Percentiles rank a stretch among this genome's conserved stretches.
These are phyloP conservation scores for Teratosphaeria gauchensis DNA, from an alignment of 2,329 filamentous ascomycete species.

Conservation along the genomic window DNA sequence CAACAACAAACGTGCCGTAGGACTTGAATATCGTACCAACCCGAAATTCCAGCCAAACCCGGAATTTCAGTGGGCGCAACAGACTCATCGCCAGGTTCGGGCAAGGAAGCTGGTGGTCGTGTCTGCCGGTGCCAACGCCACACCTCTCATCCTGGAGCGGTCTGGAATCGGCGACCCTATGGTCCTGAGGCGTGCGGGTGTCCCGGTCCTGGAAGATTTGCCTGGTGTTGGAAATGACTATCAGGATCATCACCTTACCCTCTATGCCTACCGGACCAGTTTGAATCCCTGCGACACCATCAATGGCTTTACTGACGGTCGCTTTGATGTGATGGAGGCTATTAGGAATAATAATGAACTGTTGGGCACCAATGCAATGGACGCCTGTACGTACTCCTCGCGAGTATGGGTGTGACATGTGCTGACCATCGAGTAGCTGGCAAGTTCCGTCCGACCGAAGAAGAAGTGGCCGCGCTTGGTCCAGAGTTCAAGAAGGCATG, in stretches of 20 bases:
- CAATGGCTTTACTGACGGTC: constrained; percentile 44
- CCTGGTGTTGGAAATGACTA: constrained; percentile 46
- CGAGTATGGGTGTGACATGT: not conserved
- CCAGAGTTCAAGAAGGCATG: constrained; percentile 45
- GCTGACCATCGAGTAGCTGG: constrained; percentile 20
- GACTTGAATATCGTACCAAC: constrained; percentile 46
- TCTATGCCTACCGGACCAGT: constrained; percentile 44
- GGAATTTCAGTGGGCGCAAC: constrained; percentile 26
- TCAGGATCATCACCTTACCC: constrained; percentile 47
- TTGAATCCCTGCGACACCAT: constrained; percentile 41
- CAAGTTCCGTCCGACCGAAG: constrained; percentile 47
- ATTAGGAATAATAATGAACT: constrained; percentile 40
- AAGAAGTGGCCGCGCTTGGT: constrained; percentile 44
- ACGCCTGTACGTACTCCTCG: constrained; percentile 28
- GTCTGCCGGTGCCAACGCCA: constrained; percentile 43
- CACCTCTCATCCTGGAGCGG: constrained; percentile 49
- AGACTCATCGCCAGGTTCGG: constrained; percentile 33
- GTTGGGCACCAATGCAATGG: constrained; percentile 50
- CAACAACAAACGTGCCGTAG: constrained; percentile 41
- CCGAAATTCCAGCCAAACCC: constrained; percentile 33
- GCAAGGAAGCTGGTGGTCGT: constrained; percentile 48
- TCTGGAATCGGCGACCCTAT: constrained; percentile 50
- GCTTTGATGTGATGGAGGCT: constrained; percentile 36
- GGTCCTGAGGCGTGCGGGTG: constrained; percentile 37
- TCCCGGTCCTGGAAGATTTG: constrained; percentile 38